These are phyloP conservation scores for Hypholoma fasciculare DNA, from an alignment of 768 basidiomycete species.

Conservation along the genomic window DNA sequence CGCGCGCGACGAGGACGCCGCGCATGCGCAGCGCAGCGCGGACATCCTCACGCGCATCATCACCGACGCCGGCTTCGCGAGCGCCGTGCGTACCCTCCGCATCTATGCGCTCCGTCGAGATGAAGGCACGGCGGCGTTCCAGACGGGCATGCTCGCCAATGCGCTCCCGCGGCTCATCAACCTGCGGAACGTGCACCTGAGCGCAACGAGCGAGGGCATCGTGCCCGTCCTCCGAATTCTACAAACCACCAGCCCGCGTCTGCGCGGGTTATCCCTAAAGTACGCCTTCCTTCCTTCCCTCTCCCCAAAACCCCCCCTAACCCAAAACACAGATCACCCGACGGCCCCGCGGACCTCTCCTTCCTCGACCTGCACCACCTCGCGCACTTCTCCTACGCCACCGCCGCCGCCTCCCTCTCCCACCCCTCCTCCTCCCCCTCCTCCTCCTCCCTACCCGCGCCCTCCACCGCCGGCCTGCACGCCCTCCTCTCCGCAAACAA, in stretches of 20 bases:
- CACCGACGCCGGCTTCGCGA: conserved; percentile 57
- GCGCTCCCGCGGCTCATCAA: conserved; percentile 63
- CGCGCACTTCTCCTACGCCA: conserved; percentile 56
- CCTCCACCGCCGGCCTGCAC: conserved; percentile 31
- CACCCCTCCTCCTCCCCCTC: conserved; percentile 17
- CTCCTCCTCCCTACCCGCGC: background rate
- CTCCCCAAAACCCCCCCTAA: background rate
- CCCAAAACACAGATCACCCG: conserved; percentile 38
- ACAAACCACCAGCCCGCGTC: conserved; percentile 48
- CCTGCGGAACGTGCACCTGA: conserved; percentile 60
- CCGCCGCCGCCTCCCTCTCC: conserved; percentile 31
- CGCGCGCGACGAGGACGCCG: conserved; percentile 39
- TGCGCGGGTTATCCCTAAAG: conserved; percentile 59
- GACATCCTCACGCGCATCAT: conserved; percentile 72
- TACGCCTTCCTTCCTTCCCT: conserved; percentile 32
- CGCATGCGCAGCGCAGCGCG: conserved; percentile 65
- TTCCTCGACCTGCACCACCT: conserved; percentile 54
- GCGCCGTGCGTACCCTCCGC: conserved; percentile 54
- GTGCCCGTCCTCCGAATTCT: conserved; percentile 52
- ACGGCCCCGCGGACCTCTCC: conserved; percentile 44
- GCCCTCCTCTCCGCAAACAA: conserved; percentile 56
- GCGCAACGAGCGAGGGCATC: conserved; percentile 55
- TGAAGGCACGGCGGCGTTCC: conserved; percentile 57
- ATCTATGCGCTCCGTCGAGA: conserved; percentile 56
- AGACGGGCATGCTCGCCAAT: conserved; percentile 72